Evolutionary conservation across 176 grass and related monocot species (phyloP), one percentile per base, ranked within the genome.

Genomic region (Saccharum spontaneum): DNA sequence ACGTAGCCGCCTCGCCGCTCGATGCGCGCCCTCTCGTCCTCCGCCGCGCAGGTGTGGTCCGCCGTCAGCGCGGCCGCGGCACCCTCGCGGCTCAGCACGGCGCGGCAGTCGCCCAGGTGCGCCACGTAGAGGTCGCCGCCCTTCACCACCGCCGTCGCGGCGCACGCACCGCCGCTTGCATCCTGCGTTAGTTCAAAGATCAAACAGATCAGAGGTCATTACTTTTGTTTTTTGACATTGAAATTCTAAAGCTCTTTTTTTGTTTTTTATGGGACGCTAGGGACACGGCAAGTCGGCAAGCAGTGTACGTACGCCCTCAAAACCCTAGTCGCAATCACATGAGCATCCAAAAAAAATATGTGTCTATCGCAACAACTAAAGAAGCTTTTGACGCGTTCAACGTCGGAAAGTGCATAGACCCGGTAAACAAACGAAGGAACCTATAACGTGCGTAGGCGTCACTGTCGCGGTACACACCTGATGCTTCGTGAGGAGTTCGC

Each of bases 41-140:
- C 91, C 70, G 46, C 71, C 39, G 85, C 83, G 39, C 89, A 84
- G 46, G 75, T 87, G 75, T 98, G 93, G 75, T 98, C 93, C 7
- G 63, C 71, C 16, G 91, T 98, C 43, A 94, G 77, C 7, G 91
- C 89, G 8, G 48, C 26, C 1, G 91, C 91, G 3, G 59, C 59
- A 18, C 87, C 73, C 8, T 22, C 37, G 30, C 48, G 44, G 65
- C 91, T 83, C 36, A 98, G 37, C 18, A 98, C 87, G 18, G 89
- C 80, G 13, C 93, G 88, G 84, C 93, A 95, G 86, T 95, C 95
- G 22, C 95, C 95, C 2, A 91, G 76, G 77, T 98, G 94, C 24
- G 91, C 91, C 8, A 89, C 89, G 83, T 93, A 90, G 50, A 98
- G 76, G n/a, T 93, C 77, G 30, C 86, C 87, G 38, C 80, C 83